Evolutionary conservation across 108 stramenopile species (phyloP).

Genomic region (Cafeteria roenbergensis): DNA sequence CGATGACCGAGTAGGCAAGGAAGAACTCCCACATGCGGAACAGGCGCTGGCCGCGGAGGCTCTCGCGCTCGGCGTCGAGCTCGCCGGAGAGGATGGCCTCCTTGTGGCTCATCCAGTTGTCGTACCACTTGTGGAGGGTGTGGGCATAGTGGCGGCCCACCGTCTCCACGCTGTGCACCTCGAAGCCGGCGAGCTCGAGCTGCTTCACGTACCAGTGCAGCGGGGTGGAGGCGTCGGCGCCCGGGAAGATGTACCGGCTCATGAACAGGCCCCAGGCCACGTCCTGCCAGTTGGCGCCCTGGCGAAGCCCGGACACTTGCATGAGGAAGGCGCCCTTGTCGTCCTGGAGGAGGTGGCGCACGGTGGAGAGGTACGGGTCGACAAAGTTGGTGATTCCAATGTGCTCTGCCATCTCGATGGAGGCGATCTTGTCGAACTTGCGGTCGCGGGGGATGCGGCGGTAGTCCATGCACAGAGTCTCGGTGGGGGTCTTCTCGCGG

Average conservation of each 20-base stretch:
- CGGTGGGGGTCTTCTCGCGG: conserved; percentile 8
- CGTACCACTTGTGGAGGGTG: conserved; percentile 24
- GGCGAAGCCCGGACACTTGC: conserved; percentile 19
- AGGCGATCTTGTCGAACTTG: conserved; percentile 18
- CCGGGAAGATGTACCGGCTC: conserved; percentile 22
- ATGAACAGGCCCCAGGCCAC: conserved; percentile 22
- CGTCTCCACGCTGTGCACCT: conserved; percentile 23
- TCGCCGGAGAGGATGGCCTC: not conserved
- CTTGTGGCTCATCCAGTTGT: conserved; percentile 23
- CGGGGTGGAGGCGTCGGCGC: conserved; percentile 19
- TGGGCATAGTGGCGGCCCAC: conserved; percentile 21
- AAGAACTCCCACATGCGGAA: conserved; percentile 13
- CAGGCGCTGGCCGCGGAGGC: conserved; percentile 6
- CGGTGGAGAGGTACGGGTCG: conserved; percentile 14
- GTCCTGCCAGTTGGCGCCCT: conserved; percentile 19
- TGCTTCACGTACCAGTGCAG: conserved; percentile 9
- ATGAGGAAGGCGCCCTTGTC: conserved; percentile 20
- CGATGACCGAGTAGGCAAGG: conserved; percentile 7
- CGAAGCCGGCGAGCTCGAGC: conserved; percentile 23
- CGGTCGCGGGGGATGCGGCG: conserved; percentile 14
- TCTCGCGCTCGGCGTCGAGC: no score
- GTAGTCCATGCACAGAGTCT: conserved; percentile 20
- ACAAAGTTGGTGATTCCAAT: conserved; percentile 20
- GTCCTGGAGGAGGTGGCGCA: conserved; percentile 17
- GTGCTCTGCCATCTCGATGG: conserved; percentile 27